A percentile compares a stretch with the other conserved stretches of the same genome.
Conservation (phyloP, 2,329 filamentous ascomycete species). For the Ophiocordyceps camponoti-saundersi region DNA sequence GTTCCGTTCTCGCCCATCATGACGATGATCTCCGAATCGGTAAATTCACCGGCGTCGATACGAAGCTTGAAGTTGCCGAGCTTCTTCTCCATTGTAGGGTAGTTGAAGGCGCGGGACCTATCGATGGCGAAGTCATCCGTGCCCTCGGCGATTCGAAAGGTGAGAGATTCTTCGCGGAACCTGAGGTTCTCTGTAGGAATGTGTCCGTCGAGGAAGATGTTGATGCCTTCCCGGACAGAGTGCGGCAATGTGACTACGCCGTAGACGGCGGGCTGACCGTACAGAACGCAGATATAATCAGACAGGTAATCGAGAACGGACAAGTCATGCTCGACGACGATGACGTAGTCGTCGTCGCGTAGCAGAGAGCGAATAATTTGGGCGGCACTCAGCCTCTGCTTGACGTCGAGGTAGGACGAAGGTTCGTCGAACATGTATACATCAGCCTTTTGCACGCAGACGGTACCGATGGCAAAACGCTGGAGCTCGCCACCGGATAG, state of each 20-base stretch:
- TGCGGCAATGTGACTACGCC: conserved; percentile 93
- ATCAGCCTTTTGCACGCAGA: conserved; percentile 90
- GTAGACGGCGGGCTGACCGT: conserved; percentile 88
- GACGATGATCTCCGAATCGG: conserved; percentile 95
- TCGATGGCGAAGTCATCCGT: conserved; percentile 78
- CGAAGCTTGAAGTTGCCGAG: conserved; percentile 73
- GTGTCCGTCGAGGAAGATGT: conserved; percentile 96
- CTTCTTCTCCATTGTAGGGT: conserved; percentile 86
- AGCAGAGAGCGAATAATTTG: conserved; percentile 84
- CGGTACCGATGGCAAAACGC: conserved; percentile 90
- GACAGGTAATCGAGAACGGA: conserved; percentile 97
- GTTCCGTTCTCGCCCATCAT: conserved; percentile 99
- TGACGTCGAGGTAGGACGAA: conserved; percentile 97
- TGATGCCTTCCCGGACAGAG: conserved; percentile 97
- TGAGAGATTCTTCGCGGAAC: conserved; percentile 92
- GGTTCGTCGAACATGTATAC: conserved; percentile 99
- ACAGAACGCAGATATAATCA: conserved; percentile 94
- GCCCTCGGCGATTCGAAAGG: conserved; percentile 84
- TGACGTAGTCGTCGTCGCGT: conserved; percentile 82
- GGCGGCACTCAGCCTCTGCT: conserved; percentile 88
- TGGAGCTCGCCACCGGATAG: conserved; percentile 97
- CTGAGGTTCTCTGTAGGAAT: conserved; percentile 97
- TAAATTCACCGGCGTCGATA: conserved; percentile 75
- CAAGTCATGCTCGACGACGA: conserved; percentile 98
- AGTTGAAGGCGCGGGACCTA: conserved; percentile 69